Percentiles rank a stretch among this genome's conserved stretches.
These are phyloP conservation scores for Tritrichomonas foetus DNA, from an alignment of 208 protist genomes.

Conservation along the genomic window DNA sequence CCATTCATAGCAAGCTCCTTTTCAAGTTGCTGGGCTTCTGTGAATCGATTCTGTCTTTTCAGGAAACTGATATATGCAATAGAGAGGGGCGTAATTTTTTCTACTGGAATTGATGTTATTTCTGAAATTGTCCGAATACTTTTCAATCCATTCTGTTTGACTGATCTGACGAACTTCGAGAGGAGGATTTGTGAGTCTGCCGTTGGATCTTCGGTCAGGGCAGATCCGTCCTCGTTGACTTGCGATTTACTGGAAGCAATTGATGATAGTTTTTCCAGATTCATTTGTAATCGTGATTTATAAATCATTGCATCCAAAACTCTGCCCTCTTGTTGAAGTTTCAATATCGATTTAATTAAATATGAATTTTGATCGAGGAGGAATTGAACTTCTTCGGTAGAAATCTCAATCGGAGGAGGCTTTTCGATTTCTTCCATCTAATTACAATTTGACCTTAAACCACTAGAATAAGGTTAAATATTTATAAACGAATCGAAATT, in stretches of 20 bases:
- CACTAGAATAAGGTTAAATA: too few relatives aligned
- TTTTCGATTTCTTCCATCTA: neutral
- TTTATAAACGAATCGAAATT: too few relatives aligned
- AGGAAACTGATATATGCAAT: neutral
- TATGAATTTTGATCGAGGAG: neutral
- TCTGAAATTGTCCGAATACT: neutral
- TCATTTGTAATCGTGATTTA: neutral
- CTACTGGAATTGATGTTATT: neutral
- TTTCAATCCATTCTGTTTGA: neutral
- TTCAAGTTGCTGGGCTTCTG: neutral
- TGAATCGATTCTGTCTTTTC: neutral
- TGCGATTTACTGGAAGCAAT: neutral
- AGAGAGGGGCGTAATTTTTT: neutral
- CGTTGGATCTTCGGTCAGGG: too few relatives aligned
- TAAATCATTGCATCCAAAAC: conserved; percentile 1
- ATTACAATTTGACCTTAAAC: too few relatives aligned
- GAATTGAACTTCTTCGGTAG: neutral
- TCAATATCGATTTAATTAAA: neutral
- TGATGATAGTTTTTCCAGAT: neutral
- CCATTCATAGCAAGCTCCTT: neutral
- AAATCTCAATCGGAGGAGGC: neutral
- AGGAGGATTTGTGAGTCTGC: neutral
- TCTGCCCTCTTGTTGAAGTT: neutral
- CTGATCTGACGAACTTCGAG: neutral
- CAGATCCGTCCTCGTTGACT: too few relatives aligned